Conservation (phyloP, 768 basidiomycete genomes). For the Lepiota brunneoincarnata region DNA sequence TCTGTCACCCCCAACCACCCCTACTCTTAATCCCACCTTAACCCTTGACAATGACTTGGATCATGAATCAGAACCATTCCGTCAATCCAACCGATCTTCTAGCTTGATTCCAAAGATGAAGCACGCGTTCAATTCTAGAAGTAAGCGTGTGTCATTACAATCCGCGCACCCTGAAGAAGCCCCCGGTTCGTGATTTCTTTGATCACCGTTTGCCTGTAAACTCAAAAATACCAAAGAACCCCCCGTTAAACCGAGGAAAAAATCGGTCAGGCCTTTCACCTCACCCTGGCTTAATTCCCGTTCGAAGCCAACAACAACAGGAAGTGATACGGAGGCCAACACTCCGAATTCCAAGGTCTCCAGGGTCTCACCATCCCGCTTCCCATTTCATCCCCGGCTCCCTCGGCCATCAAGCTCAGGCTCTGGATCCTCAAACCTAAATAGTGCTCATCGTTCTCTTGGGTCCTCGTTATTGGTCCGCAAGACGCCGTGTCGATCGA, state of each 20-base stretch:
- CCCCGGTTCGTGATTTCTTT: too few relatives aligned
- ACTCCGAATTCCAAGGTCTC: conserved; percentile 1
- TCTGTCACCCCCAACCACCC: conserved; percentile 12
- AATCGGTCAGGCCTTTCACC: neutral
- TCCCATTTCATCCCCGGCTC: conserved; percentile 20
- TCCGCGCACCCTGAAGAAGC: neutral
- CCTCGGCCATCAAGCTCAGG: conserved; percentile 15
- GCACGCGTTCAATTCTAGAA: conserved; percentile 4
- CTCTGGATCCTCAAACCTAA: conserved; percentile 5
- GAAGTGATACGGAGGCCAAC: conserved; percentile 15
- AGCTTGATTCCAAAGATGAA: conserved; percentile 13
- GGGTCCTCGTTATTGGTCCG: conserved; percentile 23
- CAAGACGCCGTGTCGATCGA: conserved; percentile 25
- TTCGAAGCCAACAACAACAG: conserved; percentile 1
- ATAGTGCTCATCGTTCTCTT: conserved; percentile 17
- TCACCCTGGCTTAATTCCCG: neutral
- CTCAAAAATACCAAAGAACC: too few relatives aligned
- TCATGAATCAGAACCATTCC: neutral
- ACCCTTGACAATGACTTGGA: conserved; percentile 8
- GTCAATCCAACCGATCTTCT: neutral
- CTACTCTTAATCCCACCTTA: conserved; percentile 9
- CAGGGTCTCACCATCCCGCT: conserved; percentile 16
- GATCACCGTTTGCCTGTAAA: too few relatives aligned
- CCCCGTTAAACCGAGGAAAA: neutral
- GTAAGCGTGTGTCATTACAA: neutral